A percentile compares a stretch with the other conserved stretches of the same genome.
Conservation (phyloP, 2,329 filamentous ascomycete species). For the Cryphonectria radicalis region DNA sequence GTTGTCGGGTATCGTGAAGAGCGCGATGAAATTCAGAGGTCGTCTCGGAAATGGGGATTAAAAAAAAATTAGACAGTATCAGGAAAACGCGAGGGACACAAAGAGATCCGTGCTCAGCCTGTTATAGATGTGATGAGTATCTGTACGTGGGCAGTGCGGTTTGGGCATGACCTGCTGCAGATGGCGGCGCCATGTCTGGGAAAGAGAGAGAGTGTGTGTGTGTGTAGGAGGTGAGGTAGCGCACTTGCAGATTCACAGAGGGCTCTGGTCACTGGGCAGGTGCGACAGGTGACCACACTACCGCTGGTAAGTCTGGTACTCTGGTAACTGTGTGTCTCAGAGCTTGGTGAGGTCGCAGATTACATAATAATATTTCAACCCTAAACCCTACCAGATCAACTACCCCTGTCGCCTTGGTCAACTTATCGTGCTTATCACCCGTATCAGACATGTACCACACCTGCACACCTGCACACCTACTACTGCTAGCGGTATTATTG, state of each 20-base stretch:
- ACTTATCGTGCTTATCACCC: neutral
- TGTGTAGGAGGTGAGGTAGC: neutral
- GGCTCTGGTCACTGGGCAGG: too few species aligned
- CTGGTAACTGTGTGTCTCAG: neutral
- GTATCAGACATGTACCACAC: neutral
- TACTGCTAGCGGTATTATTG: neutral
- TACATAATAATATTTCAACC: neutral
- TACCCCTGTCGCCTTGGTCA: neutral
- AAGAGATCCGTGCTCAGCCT: slow-evolving; percentile 2
- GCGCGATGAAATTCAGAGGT: slow-evolving; percentile 8
- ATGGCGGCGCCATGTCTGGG: neutral
- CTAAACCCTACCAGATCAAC: neutral
- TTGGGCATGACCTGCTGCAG: slow-evolving; percentile 4
- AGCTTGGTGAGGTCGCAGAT: neutral
- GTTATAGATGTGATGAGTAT: neutral
- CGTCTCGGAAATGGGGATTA: neutral
- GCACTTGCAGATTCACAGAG: neutral
- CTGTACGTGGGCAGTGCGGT: slow-evolving; percentile 3
- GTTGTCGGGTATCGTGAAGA: slow-evolving; percentile 23
- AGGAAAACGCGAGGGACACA: slow-evolving; percentile 9
- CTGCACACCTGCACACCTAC: neutral
- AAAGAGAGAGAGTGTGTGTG: neutral
- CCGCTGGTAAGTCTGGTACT: neutral
- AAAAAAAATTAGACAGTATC: neutral
- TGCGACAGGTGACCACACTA: neutral